phyloP scores from a whole-genome alignment of 306 rosid species.

The Prinsepia uniflora region DNA sequence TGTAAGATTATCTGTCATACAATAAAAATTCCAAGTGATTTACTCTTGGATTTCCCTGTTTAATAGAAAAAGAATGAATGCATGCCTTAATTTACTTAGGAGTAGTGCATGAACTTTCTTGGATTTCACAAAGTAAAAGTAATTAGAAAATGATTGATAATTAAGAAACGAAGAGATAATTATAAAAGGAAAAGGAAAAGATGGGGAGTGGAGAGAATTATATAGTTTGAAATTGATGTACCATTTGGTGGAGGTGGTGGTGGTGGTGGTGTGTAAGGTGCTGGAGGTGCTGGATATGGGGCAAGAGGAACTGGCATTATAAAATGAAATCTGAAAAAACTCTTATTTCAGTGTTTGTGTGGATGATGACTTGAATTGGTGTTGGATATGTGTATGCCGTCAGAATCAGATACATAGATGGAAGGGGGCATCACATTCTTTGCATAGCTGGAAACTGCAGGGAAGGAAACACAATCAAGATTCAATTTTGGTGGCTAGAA shows the following conservation, averaged over 20 bases:
- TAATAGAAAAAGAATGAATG: too few species aligned
- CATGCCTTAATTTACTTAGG: too few species aligned
- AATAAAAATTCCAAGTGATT: too few species aligned
- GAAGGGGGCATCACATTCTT: conserved; percentile 24
- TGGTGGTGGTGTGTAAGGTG: conserved; percentile 68
- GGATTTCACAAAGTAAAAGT: too few species aligned
- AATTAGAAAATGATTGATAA: too few species aligned
- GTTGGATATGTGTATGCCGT: conserved; percentile 1
- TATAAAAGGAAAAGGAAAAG: background rate
- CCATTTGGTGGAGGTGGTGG: conserved; percentile 82
- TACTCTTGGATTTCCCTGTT: too few species aligned
- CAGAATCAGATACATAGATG: background rate
- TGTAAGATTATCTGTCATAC: background rate
- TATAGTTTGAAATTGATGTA: conserved; percentile 17
- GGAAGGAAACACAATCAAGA: conserved; percentile 8
- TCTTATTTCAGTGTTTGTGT: background rate
- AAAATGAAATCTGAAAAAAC: conserved; percentile 21
- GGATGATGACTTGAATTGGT: too few species aligned
- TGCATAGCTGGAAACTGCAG: conserved; percentile 34
- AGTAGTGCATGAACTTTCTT: too few species aligned
- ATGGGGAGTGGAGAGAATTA: background rate
- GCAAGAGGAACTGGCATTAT: conserved; percentile 99
- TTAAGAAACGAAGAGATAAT: too few species aligned
- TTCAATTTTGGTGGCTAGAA: too few species aligned
- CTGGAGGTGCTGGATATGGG: conserved; percentile 79